Conservation (phyloP, 2,329 filamentous ascomycete genomes). For the Daldinia sp. region DNA sequence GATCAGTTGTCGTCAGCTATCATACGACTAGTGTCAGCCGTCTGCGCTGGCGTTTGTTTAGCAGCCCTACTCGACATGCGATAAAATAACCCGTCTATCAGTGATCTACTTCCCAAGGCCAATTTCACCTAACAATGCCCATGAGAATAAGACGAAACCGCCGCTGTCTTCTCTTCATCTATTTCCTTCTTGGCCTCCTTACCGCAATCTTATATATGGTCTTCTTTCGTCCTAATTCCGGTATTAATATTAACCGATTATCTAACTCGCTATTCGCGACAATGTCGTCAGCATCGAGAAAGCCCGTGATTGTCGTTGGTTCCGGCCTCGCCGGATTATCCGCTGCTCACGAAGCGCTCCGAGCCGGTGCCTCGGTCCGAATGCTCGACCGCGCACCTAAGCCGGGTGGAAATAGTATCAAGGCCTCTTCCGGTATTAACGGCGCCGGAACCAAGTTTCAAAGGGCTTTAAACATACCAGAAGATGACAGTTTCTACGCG, state of each 20-base stretch:
- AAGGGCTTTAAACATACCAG: constrained; percentile 52
- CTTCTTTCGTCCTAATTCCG: constrained; percentile 29
- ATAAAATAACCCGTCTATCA: constrained; percentile 9
- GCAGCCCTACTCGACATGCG: neutral
- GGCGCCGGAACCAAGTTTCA: constrained; percentile 68
- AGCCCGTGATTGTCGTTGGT: constrained; percentile 67
- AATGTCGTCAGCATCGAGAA: constrained; percentile 14
- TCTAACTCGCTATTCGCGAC: constrained; percentile 10
- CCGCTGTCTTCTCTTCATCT: constrained; percentile 25
- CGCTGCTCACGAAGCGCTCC: constrained; percentile 64
- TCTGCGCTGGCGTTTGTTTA: constrained; percentile 12
- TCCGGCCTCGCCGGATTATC: constrained; percentile 70
- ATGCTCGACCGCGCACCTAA: constrained; percentile 67
- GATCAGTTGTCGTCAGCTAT: constrained; percentile 32
- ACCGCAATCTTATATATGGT: constrained; percentile 38
- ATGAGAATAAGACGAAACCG: constrained; percentile 29
- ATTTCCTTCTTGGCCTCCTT: constrained; percentile 36
- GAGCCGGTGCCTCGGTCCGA: constrained; percentile 59
- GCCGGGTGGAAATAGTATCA: constrained; percentile 71
- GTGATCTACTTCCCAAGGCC: neutral
- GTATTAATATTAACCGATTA: constrained; percentile 6
- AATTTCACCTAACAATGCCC: constrained; percentile 15
- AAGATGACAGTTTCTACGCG: constrained; percentile 59
- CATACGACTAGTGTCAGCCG: constrained; percentile 29
- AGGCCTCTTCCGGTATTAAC: constrained; percentile 73